phyloP scores from a whole-genome alignment of 192 early-diverging fungal species.

The Backusella parvicylindrica region DNA sequence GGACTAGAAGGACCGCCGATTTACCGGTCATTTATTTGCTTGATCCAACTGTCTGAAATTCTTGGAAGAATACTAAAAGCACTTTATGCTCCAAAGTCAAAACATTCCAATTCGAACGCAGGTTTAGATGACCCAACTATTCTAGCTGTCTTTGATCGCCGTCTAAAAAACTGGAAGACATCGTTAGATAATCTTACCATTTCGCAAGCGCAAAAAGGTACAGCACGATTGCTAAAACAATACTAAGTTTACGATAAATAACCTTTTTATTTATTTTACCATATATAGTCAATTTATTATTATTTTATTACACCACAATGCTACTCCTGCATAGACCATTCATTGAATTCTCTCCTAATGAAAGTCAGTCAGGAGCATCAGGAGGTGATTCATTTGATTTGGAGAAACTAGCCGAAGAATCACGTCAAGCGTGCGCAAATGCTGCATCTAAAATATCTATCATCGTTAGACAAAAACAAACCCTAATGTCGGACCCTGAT shows the following conservation, averaged over 20 bases:
- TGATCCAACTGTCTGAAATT: conserved; percentile 49
- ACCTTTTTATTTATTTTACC: neutral
- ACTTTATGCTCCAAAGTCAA: conserved; percentile 46
- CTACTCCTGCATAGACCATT: conserved; percentile 50
- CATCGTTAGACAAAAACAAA: conserved; percentile 6
- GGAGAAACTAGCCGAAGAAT: conserved; percentile 13
- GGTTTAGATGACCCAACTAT: conserved; percentile 44
- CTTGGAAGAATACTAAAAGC: conserved; percentile 45
- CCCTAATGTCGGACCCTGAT: neutral
- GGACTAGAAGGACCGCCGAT: neutral
- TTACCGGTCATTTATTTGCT: conserved; percentile 41
- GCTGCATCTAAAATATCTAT: conserved; percentile 14
- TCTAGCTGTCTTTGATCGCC: conserved; percentile 35
- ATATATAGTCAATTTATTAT: conserved; percentile 20
- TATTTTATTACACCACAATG: conserved; percentile 41
- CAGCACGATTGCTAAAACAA: neutral
- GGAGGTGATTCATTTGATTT: neutral
- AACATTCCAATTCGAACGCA: conserved; percentile 34
- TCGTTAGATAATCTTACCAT: conserved; percentile 9
- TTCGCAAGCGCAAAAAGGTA: conserved; percentile 24
- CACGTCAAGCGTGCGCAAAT: conserved; percentile 14
- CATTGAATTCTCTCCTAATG: conserved; percentile 25
- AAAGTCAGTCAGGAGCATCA: neutral
- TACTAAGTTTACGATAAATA: conserved; percentile 3
- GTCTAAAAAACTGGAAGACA: conserved; percentile 26